Evolutionary conservation across 1,139 yeast species (phyloP).

Genomic region (Taphrina communis): DNA sequence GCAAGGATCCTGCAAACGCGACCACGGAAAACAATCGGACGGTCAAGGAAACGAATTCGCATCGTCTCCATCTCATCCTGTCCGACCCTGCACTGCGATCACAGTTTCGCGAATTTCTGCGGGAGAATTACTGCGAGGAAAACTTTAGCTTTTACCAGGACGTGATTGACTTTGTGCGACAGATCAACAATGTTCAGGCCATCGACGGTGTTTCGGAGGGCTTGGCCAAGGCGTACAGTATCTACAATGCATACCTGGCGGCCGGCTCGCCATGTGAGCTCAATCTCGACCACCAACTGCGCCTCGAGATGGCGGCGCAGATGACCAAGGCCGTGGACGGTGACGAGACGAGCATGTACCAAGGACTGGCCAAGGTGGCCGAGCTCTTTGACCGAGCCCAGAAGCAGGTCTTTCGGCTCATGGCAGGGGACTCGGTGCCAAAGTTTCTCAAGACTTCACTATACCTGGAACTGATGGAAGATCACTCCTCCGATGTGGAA

Average conservation of each 20-base stretch:
- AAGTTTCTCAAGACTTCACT: conserved; percentile 43
- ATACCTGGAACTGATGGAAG: conserved; percentile 34
- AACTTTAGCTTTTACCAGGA: conserved; percentile 74
- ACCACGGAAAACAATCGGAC: background rate
- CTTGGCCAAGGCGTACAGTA: conserved; percentile 48
- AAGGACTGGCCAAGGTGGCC: conserved; percentile 43
- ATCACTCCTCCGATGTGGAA: conserved; percentile 14
- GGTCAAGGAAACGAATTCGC: conserved; percentile 41
- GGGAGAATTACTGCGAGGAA: conserved; percentile 71
- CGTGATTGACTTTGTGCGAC: conserved; percentile 53
- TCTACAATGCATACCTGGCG: conserved; percentile 72
- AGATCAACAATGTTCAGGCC: conserved; percentile 46
- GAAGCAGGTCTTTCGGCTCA: conserved; percentile 46
- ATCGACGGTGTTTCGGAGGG: conserved; percentile 45
- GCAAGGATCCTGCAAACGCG: background rate
- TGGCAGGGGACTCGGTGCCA: conserved; percentile 47
- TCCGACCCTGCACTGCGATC: conserved; percentile 79
- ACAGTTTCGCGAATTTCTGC: conserved; percentile 69
- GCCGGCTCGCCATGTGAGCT: conserved; percentile 72
- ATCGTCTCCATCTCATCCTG: conserved; percentile 58
- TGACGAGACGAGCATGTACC: conserved; percentile 39
- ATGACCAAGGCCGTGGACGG: conserved; percentile 50
- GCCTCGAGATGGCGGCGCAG: conserved; percentile 58
- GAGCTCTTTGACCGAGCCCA: conserved; percentile 45
- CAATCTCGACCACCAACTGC: conserved; percentile 68